A percentile compares a stretch with the other conserved stretches of the same genome.
Evolutionary conservation across 129 eudicot genomes (phyloP).

Genomic region (Pulicaria dysenterica): DNA sequence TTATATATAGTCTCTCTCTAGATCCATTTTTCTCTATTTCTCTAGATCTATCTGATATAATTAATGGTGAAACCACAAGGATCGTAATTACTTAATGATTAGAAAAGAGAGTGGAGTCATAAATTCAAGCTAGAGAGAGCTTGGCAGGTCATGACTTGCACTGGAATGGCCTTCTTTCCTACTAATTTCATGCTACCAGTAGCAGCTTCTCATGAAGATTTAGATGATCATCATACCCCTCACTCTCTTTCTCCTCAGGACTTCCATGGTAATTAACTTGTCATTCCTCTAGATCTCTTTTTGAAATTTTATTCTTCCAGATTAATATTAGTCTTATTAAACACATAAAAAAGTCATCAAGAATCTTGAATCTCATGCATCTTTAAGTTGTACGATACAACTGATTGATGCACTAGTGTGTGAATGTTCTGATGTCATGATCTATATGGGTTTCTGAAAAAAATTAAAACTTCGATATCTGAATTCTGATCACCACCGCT

Average conservation of each 20-base stretch:
- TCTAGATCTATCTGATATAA: slow-evolving; percentile 37
- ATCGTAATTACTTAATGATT: background rate
- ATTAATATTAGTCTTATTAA: background rate
- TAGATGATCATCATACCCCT: slow-evolving; percentile 45
- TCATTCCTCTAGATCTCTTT: background rate
- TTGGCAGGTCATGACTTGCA: slow-evolving; percentile 53
- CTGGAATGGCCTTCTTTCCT: slow-evolving; percentile 73
- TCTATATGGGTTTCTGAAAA: slow-evolving; percentile 10
- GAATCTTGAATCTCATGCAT: slow-evolving; percentile 18
- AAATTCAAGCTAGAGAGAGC: slow-evolving; percentile 14
- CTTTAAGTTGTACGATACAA: slow-evolving; percentile 14
- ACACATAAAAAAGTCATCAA: background rate
- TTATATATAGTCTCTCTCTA: slow-evolving; percentile 17
- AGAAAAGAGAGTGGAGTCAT: slow-evolving; percentile 25
- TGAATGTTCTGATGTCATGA: background rate
- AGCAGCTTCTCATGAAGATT: slow-evolving; percentile 43
- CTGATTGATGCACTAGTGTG: background rate
- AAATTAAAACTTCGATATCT: background rate
- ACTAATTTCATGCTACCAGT: slow-evolving; percentile 77
- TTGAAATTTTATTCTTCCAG: background rate
- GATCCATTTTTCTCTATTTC: slow-evolving; percentile 6
- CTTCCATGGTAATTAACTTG: slow-evolving; percentile 54
- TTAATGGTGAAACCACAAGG: slow-evolving; percentile 10
- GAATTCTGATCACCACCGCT: too few relatives aligned
- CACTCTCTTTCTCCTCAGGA: slow-evolving; percentile 73